phyloP scores from a whole-genome alignment of 2,329 filamentous ascomycete genomes.

The Fusarium sp. region DNA sequence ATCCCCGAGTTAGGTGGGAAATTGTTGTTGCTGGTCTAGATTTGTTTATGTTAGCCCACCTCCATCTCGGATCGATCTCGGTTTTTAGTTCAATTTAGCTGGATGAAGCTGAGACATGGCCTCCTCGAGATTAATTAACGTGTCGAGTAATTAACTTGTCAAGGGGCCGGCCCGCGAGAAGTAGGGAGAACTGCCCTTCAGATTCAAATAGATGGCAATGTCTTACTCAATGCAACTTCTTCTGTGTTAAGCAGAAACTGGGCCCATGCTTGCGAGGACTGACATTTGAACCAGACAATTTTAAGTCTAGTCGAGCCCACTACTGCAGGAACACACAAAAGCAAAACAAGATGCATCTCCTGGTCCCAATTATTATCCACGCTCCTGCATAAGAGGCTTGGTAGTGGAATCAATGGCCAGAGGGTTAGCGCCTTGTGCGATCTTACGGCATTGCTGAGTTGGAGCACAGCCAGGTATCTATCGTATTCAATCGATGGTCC shows the following conservation, averaged over 20 bases:
- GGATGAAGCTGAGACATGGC: constrained; percentile 27
- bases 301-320: constrained; percentile 34
- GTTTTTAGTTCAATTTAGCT: constrained; percentile 24
- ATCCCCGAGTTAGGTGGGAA: constrained; percentile 17
- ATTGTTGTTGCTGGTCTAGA: not conserved
- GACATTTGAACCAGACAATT: constrained; percentile 19
- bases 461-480: not conserved
- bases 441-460: constrained; percentile 6
- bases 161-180: not conserved
- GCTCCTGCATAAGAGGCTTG: constrained; percentile 24
- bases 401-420: constrained; percentile 12
- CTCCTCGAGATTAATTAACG: not conserved
- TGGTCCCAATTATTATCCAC: constrained; percentile 22
- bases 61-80: constrained; percentile 15
- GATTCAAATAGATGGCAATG: constrained; percentile 2
- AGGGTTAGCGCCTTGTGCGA: constrained; percentile 30
- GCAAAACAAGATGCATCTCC: constrained; percentile 30
- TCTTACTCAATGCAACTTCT: not conserved
- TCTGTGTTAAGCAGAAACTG: constrained; percentile 13
- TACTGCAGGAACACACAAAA: constrained; percentile 44
- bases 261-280: constrained; percentile 1
- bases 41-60: not conserved
- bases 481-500: constrained; percentile 27
- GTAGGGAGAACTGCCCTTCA: not conserved
- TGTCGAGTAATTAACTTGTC: not conserved